Evolutionary conservation across 2,329 filamentous ascomycete genomes (phyloP).

Genomic region (Fusarium continuum): DNA sequence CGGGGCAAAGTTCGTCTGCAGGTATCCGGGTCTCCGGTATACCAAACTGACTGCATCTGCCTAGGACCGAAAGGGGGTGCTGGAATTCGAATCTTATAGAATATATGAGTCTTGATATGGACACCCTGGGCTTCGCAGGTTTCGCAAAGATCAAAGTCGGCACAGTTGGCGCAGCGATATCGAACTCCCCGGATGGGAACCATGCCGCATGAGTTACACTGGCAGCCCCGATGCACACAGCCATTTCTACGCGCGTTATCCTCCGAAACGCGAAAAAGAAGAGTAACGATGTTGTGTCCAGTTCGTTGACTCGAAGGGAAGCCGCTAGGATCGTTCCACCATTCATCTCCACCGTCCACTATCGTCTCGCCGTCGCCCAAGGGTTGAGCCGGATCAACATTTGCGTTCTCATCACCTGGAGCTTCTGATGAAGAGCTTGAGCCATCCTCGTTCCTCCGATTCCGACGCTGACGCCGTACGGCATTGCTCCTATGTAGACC

Average conservation of each 20-base stretch:
- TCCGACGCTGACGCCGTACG: slow-evolving; percentile 61
- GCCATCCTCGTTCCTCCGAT: slow-evolving; percentile 49
- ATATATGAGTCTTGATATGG: slow-evolving; percentile 91
- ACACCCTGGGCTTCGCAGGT: slow-evolving; percentile 82
- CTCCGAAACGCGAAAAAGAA: slow-evolving; percentile 92
- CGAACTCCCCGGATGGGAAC: slow-evolving; percentile 91
- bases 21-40: slow-evolving; percentile 83
- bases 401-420: slow-evolving; percentile 57
- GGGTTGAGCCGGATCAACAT: slow-evolving; percentile 43
- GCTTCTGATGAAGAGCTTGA: slow-evolving; percentile 55
- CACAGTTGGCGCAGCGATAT: slow-evolving; percentile 94
- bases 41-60: slow-evolving; percentile 84
- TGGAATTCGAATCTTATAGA: slow-evolving; percentile 94
- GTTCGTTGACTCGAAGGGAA: slow-evolving; percentile 57
- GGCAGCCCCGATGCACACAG: slow-evolving; percentile 91
- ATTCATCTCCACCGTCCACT: slow-evolving; percentile 58
- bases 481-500: slow-evolving; percentile 73
- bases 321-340: slow-evolving; percentile 59
- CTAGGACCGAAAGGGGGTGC: slow-evolving; percentile 84
- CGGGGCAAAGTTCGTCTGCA: slow-evolving; percentile 74
- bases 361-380: slow-evolving; percentile 52
- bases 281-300: slow-evolving; percentile 82
- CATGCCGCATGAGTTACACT: slow-evolving; percentile 88
- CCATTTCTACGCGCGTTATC: slow-evolving; percentile 89
- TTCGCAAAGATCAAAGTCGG: slow-evolving; percentile 95